Evolutionary conservation across 192 early-diverging fungal species (phyloP).

Genomic region (Jimgerdemannia lactiflua): DNA sequence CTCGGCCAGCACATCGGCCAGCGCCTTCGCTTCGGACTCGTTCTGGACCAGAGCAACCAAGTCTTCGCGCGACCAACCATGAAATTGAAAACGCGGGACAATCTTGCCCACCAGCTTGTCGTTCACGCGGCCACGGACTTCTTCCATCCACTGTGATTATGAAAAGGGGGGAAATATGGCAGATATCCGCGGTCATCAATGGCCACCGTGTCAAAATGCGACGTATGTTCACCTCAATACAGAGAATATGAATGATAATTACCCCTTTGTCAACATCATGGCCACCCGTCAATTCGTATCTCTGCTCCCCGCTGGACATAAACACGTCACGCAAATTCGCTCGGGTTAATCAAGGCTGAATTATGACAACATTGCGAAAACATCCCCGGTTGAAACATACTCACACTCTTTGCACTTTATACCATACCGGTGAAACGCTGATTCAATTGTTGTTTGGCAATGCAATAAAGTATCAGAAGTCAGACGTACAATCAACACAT

Average conservation of each 20-base stretch:
- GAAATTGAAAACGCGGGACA: conserved; percentile 33
- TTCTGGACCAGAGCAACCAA: conserved; percentile 16
- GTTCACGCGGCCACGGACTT: conserved; percentile 20
- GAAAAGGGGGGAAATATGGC: background rate
- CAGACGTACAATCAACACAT: no score
- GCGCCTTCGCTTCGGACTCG: conserved; percentile 4
- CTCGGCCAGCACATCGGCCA: conserved; percentile 18
- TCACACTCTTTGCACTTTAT: conserved; percentile 25
- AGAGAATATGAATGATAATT: conserved; percentile 5
- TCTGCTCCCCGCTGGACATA: background rate
- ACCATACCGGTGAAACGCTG: conserved; percentile 40
- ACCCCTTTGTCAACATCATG: conserved; percentile 36
- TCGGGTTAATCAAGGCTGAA: background rate
- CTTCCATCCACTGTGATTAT: conserved; percentile 30
- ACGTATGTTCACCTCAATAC: background rate
- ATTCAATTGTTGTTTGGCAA: background rate
- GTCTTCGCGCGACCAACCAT: conserved; percentile 19
- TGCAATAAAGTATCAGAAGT: background rate
- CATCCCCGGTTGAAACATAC: background rate
- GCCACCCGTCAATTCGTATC: conserved; percentile 22
- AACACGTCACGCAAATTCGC: background rate
- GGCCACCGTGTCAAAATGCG: background rate
- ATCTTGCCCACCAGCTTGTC: conserved; percentile 23
- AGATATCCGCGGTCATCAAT: background rate
- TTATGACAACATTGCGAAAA: background rate